phyloP scores from a whole-genome alignment of 371 early-diverging fungal species.

The Vittaforma corneae region DNA sequence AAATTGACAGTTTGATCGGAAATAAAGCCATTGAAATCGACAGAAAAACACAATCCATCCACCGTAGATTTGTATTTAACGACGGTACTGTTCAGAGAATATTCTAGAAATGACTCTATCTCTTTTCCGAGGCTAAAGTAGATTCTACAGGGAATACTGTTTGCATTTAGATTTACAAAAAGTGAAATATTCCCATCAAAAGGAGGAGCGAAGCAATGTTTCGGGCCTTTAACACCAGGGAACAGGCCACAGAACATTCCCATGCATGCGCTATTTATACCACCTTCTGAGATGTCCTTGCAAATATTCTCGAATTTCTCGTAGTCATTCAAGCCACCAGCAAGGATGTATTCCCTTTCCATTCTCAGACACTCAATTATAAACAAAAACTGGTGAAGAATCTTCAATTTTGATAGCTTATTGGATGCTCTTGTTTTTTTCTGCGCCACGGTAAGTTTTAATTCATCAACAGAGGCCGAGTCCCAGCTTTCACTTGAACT shows the following conservation, averaged over 20 bases:
- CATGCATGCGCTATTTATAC: not conserved
- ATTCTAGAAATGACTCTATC: slow-evolving; percentile 32
- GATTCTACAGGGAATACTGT: slow-evolving; percentile 30
- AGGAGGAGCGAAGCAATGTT: too few species aligned
- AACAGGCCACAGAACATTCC: slow-evolving; percentile 3
- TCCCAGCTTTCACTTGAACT: slow-evolving; percentile 10
- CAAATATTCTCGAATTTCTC: not conserved
- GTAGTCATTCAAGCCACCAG: slow-evolving; percentile 1
- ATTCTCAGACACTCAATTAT: not conserved
- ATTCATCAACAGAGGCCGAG: not conserved
- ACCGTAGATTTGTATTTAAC: slow-evolving; percentile 12
- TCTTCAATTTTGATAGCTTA: not conserved
- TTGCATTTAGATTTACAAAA: slow-evolving; percentile 5
- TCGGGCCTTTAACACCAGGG: not conserved
- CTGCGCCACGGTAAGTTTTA: not conserved
- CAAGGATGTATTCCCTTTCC: not conserved
- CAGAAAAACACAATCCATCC: slow-evolving; percentile 19
- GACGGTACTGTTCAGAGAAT: slow-evolving; percentile 10
- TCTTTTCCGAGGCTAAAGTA: slow-evolving; percentile 25
- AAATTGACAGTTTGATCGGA: slow-evolving; percentile 28
- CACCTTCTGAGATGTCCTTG: not conserved
- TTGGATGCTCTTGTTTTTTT: not conserved
- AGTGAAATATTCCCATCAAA: not conserved
- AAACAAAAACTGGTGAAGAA: not conserved
- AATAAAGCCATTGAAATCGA: slow-evolving; percentile 24